A percentile compares a stretch with the other conserved stretches of the same genome.
phyloP scores from a whole-genome alignment of 176 grass and related monocot genomes.

The Hordeum marinum region DNA sequence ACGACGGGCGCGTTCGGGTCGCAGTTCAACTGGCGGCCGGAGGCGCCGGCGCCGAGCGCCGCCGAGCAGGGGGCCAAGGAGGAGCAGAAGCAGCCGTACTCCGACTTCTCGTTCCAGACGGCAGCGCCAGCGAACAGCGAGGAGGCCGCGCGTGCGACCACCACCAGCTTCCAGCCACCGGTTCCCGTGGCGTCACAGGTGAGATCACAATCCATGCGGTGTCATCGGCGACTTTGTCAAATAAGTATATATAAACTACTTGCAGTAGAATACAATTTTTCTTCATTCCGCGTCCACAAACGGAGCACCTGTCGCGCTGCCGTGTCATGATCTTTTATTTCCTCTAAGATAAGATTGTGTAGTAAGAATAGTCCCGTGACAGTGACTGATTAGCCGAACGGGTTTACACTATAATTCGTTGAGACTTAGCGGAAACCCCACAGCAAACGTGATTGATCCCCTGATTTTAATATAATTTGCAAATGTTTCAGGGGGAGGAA shows the following conservation, averaged over 20 bases:
- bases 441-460: background rate
- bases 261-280: background rate
- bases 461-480: slow-evolving; percentile 26
- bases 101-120: slow-evolving; percentile 89
- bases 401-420: too few species aligned
- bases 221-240: slow-evolving; percentile 34
- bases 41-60: background rate
- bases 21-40: slow-evolving; percentile 57
- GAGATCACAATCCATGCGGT: slow-evolving; percentile 12
- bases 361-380: background rate
- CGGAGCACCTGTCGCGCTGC: background rate
- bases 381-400: slow-evolving; percentile 8
- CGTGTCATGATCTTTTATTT: slow-evolving; percentile 17
- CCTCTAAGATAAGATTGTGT: background rate
- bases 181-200: slow-evolving; percentile 28
- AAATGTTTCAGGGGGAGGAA: slow-evolving; percentile 28
- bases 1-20: slow-evolving; percentile 60
- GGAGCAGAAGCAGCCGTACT: slow-evolving; percentile 43
- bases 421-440: too few species aligned
- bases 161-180: slow-evolving; percentile 39
- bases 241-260: background rate
- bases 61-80: slow-evolving; percentile 48
- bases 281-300: background rate
- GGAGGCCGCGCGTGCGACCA: slow-evolving; percentile 15
- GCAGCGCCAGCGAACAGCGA: slow-evolving; percentile 18